Evolutionary conservation across 2,329 filamentous ascomycete species (phyloP).

Genomic region (Epichloe bromicola): DNA sequence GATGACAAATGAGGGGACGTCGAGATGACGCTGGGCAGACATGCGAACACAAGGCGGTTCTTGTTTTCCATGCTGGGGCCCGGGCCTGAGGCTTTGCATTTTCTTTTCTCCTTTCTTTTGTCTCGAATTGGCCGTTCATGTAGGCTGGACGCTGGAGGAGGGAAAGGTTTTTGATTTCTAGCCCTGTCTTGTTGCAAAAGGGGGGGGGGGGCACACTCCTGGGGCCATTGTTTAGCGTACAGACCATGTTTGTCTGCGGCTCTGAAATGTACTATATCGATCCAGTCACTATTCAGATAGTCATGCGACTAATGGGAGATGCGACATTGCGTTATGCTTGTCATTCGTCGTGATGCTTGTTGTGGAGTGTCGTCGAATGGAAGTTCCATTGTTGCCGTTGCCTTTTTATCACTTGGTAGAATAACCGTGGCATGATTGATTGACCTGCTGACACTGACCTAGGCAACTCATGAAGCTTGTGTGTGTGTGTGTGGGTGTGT

Average conservation of each 20-base stretch:
- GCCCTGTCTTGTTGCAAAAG: not conserved
- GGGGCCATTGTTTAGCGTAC: not conserved
- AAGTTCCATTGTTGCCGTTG: no score
- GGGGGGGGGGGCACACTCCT: not conserved
- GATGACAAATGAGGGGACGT: not conserved
- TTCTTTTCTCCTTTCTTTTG: not conserved
- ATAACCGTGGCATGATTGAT: no score
- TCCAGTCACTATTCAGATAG: not conserved
- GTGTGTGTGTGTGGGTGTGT: no score
- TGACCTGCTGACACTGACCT: no score
- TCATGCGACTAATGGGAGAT: not conserved
- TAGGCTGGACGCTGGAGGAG: not conserved
- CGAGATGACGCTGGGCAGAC: not conserved
- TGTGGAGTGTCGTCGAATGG: no score
- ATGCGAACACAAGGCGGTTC: not conserved
- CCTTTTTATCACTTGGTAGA: no score
- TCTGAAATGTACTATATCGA: conserved; percentile 1
- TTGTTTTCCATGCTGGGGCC: not conserved
- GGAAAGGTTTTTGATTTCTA: not conserved
- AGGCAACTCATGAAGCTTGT: no score
- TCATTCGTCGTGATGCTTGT: not conserved
- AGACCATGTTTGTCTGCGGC: not conserved
- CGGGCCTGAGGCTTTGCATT: not conserved
- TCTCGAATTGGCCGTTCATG: not conserved
- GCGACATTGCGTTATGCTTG: not conserved